Evolutionary conservation across 495 filamentous ascomycete genomes (phyloP), one percentile per base, ranked within the genome.

Genomic region (Penicillium pancosmium): DNA sequence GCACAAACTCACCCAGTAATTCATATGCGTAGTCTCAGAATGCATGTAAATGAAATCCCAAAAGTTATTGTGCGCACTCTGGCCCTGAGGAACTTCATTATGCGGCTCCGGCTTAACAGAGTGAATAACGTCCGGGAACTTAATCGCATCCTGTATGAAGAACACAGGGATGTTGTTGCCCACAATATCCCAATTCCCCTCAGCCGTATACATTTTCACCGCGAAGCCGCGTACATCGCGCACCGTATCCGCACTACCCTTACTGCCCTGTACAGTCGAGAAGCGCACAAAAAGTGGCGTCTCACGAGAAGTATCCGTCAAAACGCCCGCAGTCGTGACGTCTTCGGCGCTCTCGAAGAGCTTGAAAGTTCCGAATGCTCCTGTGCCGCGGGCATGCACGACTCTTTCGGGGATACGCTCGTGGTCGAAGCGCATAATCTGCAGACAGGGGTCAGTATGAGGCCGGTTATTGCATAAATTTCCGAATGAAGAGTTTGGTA

Each of bases 351-450:
- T 87, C 71, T 93, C 81, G 55, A 82, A 80, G 2, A 96, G 74
- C 54, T 79, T 88, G 77, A 95, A 96, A 31, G 82, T 91, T 12
- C 92, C 92, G 64, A 94, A 95, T 16, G 92, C 92, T 38, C 86
- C 92, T 13, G 84, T 77, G 19, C 91, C 92, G 34, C 92, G 88
- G 27, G 92, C 92, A 67, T 97, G 92, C 5, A 97, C 91, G 13
- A 95, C 91, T 52, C 92, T 81, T 73, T 95, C 91, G 3, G 91
- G 91, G 52, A 94, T 93, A 52, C 91, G 84, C 71, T 96, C 91
- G 62, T 94, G 91, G 65, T 94, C 91, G 67, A 96, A 93, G 56
- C 86, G 83, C 68, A 86, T 83, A 47, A 92, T 90, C 89, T 92
- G 47, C 13, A 56, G 16, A 27, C 9, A 10, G n/a, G 1, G 11